Base-by-base conservation (phyloP, 441 rosid species). In the Rhodomyrtus psidioides region DNA sequence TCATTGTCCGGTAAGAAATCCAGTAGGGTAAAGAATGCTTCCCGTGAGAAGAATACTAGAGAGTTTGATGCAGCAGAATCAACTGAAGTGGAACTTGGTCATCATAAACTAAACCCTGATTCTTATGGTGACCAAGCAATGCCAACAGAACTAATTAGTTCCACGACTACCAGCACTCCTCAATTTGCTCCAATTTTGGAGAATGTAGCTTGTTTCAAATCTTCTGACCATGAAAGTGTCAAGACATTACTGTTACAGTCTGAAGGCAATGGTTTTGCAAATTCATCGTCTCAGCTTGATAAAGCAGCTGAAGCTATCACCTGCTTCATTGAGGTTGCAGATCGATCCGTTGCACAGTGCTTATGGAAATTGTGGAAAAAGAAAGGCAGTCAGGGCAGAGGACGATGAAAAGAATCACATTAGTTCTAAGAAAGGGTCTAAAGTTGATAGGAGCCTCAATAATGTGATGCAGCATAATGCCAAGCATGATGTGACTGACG, bases 221-320 rank as follows among this genome's bases (percentile, higher is more conserved):
- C 87, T 89, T 85, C 86, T 60, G 88, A 87, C 55, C 83, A 34
- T 53, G 85, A 87, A 53, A 87, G 58, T 85, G 81, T 81, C 60
- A 86, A 87, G 84, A 87, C 85, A 83, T 82, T 86, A 21, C 79
- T 21, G 85, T 26, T 86, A 26, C 90, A 74, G 86, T 74, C 89
- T 19, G 39, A 60, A 82, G 76, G 84, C 82, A 84, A 86, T 76
- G 84, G 86, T 59, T 65, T 82, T 70, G 91, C 84, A 62, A 88
- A 87, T 79, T 91, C 92, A 42, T 87, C 88, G 85, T 89, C 90
- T 88, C 95, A 88, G 88, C 86, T 86, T 89, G 93, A 60, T 82
- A 91, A 86, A 84, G 83, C 76, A 86, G 82, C 30, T 86, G 85
- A n/a, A 30, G 85, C 62, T 60, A 76, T 84, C 55, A 83, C 91